Conservation (phyloP, 768 basidiomycete genomes). For the Suillus spraguei region DNA sequence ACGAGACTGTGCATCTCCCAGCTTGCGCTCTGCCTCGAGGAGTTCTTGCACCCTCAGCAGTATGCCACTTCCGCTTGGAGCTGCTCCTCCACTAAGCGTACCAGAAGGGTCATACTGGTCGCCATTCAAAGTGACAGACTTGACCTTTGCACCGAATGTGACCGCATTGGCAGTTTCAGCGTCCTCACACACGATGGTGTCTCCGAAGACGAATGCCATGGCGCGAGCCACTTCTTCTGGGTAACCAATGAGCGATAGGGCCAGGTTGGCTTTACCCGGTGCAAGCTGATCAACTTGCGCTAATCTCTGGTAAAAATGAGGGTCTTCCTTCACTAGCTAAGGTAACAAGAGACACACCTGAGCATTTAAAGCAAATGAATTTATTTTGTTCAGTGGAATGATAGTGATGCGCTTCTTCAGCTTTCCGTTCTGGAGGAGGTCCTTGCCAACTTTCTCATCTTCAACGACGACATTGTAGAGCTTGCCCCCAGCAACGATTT, state of each 20-base stretch:
- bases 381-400: conserved; percentile 93
- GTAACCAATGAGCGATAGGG: conserved; percentile 88
- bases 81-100: conserved; percentile 88
- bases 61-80: conserved; percentile 72
- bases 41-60: conserved; percentile 86
- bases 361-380: conserved; percentile 52
- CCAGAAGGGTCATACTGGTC: conserved; percentile 97
- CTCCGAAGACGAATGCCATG: conserved; percentile 92
- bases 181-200: conserved; percentile 90
- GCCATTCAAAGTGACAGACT: conserved; percentile 91
- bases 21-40: conserved; percentile 61
- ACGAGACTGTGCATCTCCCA: conserved; percentile 49
- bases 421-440: conserved; percentile 73
- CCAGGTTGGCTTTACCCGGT: conserved; percentile 79
- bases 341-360: conserved; percentile 42
- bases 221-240: conserved; percentile 80
- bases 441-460: conserved; percentile 85
- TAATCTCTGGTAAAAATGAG: conserved; percentile 60
- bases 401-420: conserved; percentile 90
- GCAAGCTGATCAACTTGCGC: conserved; percentile 70
- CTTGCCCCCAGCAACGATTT: conserved; percentile 87
- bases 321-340: neutral
- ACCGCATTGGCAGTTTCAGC: conserved; percentile 84
- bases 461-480: conserved; percentile 95
- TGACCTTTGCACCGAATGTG: conserved; percentile 73